phyloP scores from a whole-genome alignment of 129 eudicot species.

The Chrysanthemum lavandulifolium region DNA sequence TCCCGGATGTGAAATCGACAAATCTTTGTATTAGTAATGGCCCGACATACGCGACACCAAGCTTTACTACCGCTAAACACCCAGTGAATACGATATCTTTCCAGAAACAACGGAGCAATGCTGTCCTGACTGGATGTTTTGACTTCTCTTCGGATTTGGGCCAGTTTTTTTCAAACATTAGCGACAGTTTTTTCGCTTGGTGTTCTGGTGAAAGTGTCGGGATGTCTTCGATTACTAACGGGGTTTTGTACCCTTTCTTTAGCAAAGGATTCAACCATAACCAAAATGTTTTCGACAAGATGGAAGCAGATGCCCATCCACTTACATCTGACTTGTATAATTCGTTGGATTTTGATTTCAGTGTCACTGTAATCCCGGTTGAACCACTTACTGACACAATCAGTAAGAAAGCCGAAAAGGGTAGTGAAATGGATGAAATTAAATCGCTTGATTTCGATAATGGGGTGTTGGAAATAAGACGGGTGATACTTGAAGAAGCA shows the following conservation, averaged over 20 bases:
- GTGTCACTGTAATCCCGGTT: conserved; percentile 43
- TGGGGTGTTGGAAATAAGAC: conserved; percentile 26
- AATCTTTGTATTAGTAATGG: conserved; percentile 61
- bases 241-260: conserved; percentile 51
- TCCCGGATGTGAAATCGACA: conserved; percentile 52
- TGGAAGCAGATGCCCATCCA: conserved; percentile 61
- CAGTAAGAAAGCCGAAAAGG: conserved; percentile 42
- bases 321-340: conserved; percentile 37
- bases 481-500: conserved; percentile 32
- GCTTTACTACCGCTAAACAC: conserved; percentile 35
- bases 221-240: conserved; percentile 49
- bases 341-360: conserved; percentile 28
- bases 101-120: conserved; percentile 62
- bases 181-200: conserved; percentile 49
- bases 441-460: conserved; percentile 39
- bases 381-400: conserved; percentile 46
- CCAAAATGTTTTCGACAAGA: conserved; percentile 48
- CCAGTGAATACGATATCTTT: conserved; percentile 50
- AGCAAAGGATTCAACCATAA: conserved; percentile 58
- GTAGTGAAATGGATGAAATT: conserved; percentile 33
- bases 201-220: conserved; percentile 58
- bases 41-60: conserved; percentile 55
- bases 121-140: conserved; percentile 47
- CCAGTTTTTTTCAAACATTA: conserved; percentile 55
- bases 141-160: conserved; percentile 46